Evolutionary conservation across 108 stramenopile genomes (phyloP).

Genomic region (Fistulifera pelliculosa): DNA sequence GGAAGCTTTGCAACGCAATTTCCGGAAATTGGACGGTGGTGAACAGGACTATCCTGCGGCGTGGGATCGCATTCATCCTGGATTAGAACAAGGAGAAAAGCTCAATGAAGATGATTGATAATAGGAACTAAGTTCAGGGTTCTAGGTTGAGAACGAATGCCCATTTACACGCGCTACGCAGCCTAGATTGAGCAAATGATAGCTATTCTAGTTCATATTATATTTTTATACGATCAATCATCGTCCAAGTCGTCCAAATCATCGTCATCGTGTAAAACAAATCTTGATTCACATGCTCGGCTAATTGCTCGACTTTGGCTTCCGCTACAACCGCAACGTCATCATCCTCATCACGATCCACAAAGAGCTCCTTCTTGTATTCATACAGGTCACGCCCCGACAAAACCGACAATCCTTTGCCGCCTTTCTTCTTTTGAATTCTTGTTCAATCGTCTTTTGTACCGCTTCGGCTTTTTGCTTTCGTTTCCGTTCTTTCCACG

Average conservation of each 20-base stretch:
- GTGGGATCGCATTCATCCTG: constrained; percentile 66
- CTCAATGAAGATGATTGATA: constrained; percentile 51
- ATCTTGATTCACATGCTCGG: constrained; percentile 58
- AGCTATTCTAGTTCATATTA: too few relatives aligned
- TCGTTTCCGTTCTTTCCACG: constrained; percentile 79
- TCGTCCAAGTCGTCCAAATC: constrained; percentile 83
- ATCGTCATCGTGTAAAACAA: constrained; percentile 82
- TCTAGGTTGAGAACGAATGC: too few relatives aligned
- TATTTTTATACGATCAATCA: too few relatives aligned
- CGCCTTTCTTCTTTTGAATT: constrained; percentile 90
- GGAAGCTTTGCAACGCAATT: constrained; percentile 41
- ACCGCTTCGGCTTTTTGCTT: constrained; percentile 58
- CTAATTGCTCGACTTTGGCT: constrained; percentile 23
- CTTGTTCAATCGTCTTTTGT: constrained; percentile 74
- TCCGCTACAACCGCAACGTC: background rate
- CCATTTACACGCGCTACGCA: too few relatives aligned
- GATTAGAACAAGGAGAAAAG: constrained; percentile 11
- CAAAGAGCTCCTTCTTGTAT: constrained; percentile 78
- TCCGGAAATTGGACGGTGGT: constrained; percentile 17
- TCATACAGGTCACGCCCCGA: constrained; percentile 77
- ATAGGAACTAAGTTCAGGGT: too few relatives aligned
- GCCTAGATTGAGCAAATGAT: too few relatives aligned
- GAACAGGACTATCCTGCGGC: constrained; percentile 17
- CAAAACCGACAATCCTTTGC: constrained; percentile 78
- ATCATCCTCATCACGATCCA: constrained; percentile 49